phyloP scores from a whole-genome alignment of 73 alveolate species.

The Paramecium sonneborni region DNA sequence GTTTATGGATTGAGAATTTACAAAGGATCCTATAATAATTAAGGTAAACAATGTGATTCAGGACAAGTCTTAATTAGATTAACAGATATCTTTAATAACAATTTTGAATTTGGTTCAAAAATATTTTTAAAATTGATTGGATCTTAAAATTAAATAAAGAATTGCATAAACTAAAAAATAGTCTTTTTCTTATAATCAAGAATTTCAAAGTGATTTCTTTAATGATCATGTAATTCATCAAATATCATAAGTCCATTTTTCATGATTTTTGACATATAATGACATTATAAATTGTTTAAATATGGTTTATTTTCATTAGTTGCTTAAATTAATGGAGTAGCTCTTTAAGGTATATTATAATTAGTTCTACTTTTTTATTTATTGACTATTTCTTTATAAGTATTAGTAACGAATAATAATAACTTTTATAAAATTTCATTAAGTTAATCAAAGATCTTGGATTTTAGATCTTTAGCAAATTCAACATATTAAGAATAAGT shows the following conservation, averaged over 20 bases:
- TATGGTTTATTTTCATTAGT: slow-evolving; percentile 29
- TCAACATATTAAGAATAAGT: slow-evolving; percentile 21
- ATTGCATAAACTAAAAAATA: not conserved
- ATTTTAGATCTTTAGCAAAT: slow-evolving; percentile 12
- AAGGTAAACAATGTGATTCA: slow-evolving; percentile 17
- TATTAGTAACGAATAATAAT: not conserved
- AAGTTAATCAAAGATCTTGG: slow-evolving; percentile 24
- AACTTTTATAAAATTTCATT: not conserved
- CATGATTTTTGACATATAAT: slow-evolving; percentile 33
- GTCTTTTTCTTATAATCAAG: slow-evolving; percentile 37
- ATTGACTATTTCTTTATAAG: not conserved
- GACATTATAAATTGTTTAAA: not conserved
- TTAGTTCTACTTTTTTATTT: not conserved
- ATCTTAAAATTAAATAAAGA: not conserved
- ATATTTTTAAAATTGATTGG: slow-evolving; percentile 17
- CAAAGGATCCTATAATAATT: slow-evolving; percentile 1
- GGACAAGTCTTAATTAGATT: slow-evolving; percentile 14
- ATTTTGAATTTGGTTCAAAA: slow-evolving; percentile 50
- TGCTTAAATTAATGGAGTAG: not conserved
- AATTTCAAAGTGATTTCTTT: slow-evolving; percentile 34
- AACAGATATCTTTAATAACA: slow-evolving; percentile 1
- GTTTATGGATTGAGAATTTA: not conserved
- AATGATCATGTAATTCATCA: slow-evolving; percentile 38
- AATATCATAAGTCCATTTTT: slow-evolving; percentile 25
- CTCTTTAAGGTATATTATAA: not conserved